Evolutionary conservation across 176 grass and related monocot genomes (phyloP).

Genomic region (Otatea glauca): DNA sequence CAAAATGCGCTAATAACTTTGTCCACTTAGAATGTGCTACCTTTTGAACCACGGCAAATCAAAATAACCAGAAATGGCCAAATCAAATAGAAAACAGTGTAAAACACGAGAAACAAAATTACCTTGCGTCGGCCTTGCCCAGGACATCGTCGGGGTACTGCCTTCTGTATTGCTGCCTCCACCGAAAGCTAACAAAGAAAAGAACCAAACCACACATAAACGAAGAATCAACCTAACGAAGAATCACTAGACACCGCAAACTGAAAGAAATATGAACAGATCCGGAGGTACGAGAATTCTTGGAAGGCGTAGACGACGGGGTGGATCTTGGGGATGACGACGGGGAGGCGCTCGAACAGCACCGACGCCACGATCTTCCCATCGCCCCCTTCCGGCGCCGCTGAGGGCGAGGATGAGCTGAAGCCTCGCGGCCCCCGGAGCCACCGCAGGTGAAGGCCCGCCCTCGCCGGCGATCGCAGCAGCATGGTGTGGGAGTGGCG

Average conservation of each 20-base stretch:
- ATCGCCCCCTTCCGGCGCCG: slow-evolving; percentile 35
- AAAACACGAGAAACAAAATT: neutral
- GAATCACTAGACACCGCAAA: neutral
- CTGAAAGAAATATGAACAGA: neutral
- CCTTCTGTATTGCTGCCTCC: slow-evolving; percentile 86
- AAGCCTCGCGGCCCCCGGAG: slow-evolving; percentile 50
- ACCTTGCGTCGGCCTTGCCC: slow-evolving; percentile 63
- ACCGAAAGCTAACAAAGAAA: slow-evolving; percentile 73
- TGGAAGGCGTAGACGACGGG: slow-evolving; percentile 88
- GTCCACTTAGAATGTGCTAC: neutral
- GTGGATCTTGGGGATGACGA: slow-evolving; percentile 91
- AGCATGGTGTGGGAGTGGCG: slow-evolving; percentile 35
- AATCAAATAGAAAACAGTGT: neutral
- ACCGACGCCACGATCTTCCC: slow-evolving; percentile 83
- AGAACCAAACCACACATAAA: neutral
- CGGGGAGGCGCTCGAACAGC: slow-evolving; percentile 90
- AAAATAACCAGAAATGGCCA: neutral
- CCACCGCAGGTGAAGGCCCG: slow-evolving; percentile 34
- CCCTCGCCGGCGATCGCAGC: slow-evolving; percentile 41
- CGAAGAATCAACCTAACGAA: neutral
- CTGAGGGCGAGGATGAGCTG: slow-evolving; percentile 32
- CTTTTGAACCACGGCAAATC: neutral
- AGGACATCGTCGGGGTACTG: slow-evolving; percentile 88
- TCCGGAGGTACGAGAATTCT: slow-evolving; percentile 79
- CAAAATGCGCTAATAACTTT: neutral